Base-by-base conservation (phyloP, 2,329 filamentous ascomycete genomes). In the Pseudogymnoascus destructans region DNA sequence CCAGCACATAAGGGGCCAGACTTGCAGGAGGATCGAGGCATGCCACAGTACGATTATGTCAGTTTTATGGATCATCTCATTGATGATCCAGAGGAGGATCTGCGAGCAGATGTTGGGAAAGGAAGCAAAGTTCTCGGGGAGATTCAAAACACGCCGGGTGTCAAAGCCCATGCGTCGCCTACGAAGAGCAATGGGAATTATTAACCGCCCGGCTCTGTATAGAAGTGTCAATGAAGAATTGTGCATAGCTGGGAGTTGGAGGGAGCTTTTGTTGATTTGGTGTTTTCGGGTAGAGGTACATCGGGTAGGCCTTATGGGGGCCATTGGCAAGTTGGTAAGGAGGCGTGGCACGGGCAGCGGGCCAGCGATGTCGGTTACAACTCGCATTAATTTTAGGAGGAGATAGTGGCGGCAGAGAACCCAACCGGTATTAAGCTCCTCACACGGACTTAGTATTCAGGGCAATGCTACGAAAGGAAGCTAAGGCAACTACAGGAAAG, bases 21-120 rank as follows among this genome's bases (percentile, higher is more conserved):
- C 71, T 79, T 92, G 72, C 82, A 89, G 59, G 84, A 89, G 67
- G 93, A 97, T 70, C 79, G 90, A 58, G 85, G 91, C 57, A 73
- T 89, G 68, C 81, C 87, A 35, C 95, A 97, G 72, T 98, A 85
- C 71, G 93, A 98, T 73, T 98, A 98, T 74, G 90, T 97, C 64
- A 85, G 82, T 63, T 98, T 97, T 71, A 98, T 98, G 93, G 86
- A 96, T 72, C 87, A 85, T 69, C 77, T 93, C 73, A 87, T 90
- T 10, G 61, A 62, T 49, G 64, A 63, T 32, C 65, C 63, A 10
- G 61, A 64, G n/a, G 62, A 62, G 33, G 27, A 61, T 2, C 23
- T 19, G 25, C 46, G 46, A 52, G 15, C 46, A 30, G 46, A 27
- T 17, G 21, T n/a, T 30, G 9, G 46, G 25, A 52, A 52, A 52